These are phyloP conservation scores for Agrocybe praecox DNA, from an alignment of 768 basidiomycete species.

Conservation along the genomic window DNA sequence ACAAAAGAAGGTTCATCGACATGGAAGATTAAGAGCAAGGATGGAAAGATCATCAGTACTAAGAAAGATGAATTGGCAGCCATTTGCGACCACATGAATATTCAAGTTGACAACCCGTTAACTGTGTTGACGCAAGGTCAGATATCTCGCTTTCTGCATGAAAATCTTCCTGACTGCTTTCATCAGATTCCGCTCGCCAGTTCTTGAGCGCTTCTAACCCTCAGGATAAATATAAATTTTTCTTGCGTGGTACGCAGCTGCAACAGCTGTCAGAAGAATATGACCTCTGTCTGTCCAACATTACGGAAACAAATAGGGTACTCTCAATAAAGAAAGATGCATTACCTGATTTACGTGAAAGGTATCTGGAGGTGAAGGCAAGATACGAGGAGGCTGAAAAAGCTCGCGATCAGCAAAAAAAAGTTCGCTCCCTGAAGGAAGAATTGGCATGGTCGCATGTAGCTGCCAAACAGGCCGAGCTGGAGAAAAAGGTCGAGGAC, in stretches of 20 bases:
- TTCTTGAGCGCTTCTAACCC: conserved; percentile 86
- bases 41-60: conserved; percentile 65
- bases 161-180: not conserved
- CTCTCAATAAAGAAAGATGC: conserved; percentile 74
- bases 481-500: conserved; percentile 38
- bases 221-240: conserved; percentile 92
- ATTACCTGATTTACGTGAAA: conserved; percentile 72
- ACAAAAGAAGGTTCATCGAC: conserved; percentile 71
- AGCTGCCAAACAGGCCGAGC: conserved; percentile 63
- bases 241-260: conserved; percentile 92
- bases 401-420: conserved; percentile 69
- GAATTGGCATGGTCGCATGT: conserved; percentile 92
- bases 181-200: conserved; percentile 67
- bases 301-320: conserved; percentile 65
- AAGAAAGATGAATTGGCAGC: conserved; percentile 85
- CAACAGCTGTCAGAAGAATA: conserved; percentile 89
- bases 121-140: conserved; percentile 88
- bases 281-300: conserved; percentile 71
- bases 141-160: not conserved
- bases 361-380: conserved; percentile 55
- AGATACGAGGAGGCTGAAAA: conserved; percentile 76
- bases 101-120: conserved; percentile 96
- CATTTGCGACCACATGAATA: conserved; percentile 95
- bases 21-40: conserved; percentile 82
- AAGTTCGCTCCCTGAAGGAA: conserved; percentile 70